These are phyloP conservation scores for Colletotrichum sp. DNA, from an alignment of 2,329 filamentous ascomycete genomes.

Conservation along the genomic window DNA sequence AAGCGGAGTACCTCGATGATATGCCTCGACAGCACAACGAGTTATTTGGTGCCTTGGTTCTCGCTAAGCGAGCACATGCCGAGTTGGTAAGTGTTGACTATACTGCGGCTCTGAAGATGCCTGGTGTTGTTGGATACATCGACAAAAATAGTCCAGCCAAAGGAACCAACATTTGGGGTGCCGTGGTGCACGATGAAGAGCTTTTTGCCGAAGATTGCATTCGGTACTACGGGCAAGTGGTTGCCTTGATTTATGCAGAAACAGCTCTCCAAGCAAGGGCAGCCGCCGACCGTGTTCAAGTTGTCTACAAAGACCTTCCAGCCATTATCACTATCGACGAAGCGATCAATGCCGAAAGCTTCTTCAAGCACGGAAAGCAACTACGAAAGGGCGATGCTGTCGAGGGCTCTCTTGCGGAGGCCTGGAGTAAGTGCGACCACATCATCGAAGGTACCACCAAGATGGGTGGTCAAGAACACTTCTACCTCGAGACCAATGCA, in stretches of 20 bases:
- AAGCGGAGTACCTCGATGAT: background rate
- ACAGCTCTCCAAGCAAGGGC: background rate
- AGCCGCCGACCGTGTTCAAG: background rate
- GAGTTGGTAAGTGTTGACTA: background rate
- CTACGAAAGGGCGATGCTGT: background rate
- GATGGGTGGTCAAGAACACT: background rate
- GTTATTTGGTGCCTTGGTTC: background rate
- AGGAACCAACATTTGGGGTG: background rate
- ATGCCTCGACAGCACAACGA: background rate
- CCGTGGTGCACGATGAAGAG: background rate
- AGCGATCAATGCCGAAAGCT: background rate
- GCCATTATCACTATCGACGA: background rate
- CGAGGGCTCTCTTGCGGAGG: background rate
- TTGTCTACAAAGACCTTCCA: background rate
- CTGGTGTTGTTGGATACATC: background rate
- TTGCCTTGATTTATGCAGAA: background rate
- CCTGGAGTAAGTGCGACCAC: background rate
- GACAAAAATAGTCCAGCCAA: background rate
- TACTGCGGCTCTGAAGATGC: background rate
- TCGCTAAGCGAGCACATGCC: background rate
- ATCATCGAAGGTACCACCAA: background rate
- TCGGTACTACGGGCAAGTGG: background rate
- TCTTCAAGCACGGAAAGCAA: background rate
- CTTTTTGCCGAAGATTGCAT: background rate
- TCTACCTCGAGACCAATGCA: background rate